A percentile compares a stretch with the other conserved stretches of the same genome.
Evolutionary conservation across 2,329 filamentous ascomycete species (phyloP).

Genomic region (Emmonsiellopsis sp.): DNA sequence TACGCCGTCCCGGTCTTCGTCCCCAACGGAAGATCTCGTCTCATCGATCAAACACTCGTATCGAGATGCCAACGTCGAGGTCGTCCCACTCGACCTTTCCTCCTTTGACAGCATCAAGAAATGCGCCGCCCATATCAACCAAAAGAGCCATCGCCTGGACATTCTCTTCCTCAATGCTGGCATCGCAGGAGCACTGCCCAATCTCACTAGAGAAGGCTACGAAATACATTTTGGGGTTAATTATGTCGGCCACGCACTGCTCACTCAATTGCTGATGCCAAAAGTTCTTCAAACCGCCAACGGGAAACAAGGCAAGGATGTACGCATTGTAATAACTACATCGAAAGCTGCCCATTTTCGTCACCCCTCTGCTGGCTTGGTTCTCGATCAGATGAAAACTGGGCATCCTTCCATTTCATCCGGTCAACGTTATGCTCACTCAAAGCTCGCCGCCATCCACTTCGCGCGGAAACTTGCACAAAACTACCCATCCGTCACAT

Average conservation of each 20-base stretch:
- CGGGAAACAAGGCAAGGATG: conserved; percentile 6
- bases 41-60: conserved; percentile 26
- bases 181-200: conserved; percentile 26
- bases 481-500: conserved; percentile 37
- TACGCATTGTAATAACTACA: conserved; percentile 34
- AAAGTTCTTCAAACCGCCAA: conserved; percentile 34
- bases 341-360: conserved; percentile 16
- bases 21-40: conserved; percentile 31
- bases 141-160: conserved; percentile 32
- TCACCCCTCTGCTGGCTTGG: conserved; percentile 19
- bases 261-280: conserved; percentile 40
- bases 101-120: conserved; percentile 34
- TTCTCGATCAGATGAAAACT: conserved; percentile 27
- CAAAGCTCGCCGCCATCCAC: conserved; percentile 44
- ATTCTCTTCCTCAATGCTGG: conserved; percentile 41
- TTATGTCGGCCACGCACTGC: conserved; percentile 42
- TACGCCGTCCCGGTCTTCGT: conserved; percentile 36
- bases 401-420: conserved; percentile 10
- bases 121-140: conserved; percentile 30
- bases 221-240: conserved; percentile 46
- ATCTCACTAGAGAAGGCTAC: conserved; percentile 38
- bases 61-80: conserved; percentile 22
- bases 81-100: conserved; percentile 36
- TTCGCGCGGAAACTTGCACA: conserved; percentile 35
- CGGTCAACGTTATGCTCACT: conserved; percentile 38